Evolutionary conservation across 23 red algal genomes (phyloP).

Genomic region (Agarophyton chilense): DNA sequence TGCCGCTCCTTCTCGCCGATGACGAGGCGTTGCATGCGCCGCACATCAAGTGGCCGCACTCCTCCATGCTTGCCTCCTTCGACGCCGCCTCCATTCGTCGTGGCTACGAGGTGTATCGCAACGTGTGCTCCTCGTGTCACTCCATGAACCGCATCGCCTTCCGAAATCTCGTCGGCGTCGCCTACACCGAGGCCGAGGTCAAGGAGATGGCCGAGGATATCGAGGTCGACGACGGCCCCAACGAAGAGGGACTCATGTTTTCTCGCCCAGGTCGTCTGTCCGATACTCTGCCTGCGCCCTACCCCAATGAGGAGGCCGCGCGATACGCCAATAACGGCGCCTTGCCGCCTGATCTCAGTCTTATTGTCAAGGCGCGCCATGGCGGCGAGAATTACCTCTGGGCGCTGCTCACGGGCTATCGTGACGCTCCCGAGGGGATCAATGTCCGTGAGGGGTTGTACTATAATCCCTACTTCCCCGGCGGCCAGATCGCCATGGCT

Average conservation of each 20-base stretch:
- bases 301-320: slow-evolving; percentile 98
- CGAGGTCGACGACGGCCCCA: slow-evolving; percentile 98
- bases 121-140: slow-evolving; percentile 98
- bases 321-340: slow-evolving; percentile 99
- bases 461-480: slow-evolving; percentile 98
- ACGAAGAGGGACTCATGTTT: slow-evolving; percentile 97
- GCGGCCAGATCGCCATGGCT: slow-evolving; percentile 97
- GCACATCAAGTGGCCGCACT: slow-evolving; percentile 89
- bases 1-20: slow-evolving; percentile 48
- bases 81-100: slow-evolving; percentile 95
- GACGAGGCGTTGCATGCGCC: slow-evolving; percentile 90
- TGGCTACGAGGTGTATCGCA: slow-evolving; percentile 95
- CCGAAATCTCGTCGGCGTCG: slow-evolving; percentile 95
- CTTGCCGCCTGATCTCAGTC: slow-evolving; percentile 94
- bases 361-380: slow-evolving; percentile 95
- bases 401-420: slow-evolving; percentile 95
- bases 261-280: slow-evolving; percentile 92
- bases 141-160: slow-evolving; percentile 92
- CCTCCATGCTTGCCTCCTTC: slow-evolving; percentile 76
- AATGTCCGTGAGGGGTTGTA: slow-evolving; percentile 91
- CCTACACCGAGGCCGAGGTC: slow-evolving; percentile 92
- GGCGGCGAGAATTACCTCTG: slow-evolving; percentile 95
- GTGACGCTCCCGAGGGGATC: slow-evolving; percentile 92
- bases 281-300: slow-evolving; percentile 92
- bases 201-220: slow-evolving; percentile 96